Evolutionary conservation across 2,329 filamentous ascomycete species (phyloP), one percentile per base, ranked within the genome.

Genomic region (Trichoderma guizhouense): DNA sequence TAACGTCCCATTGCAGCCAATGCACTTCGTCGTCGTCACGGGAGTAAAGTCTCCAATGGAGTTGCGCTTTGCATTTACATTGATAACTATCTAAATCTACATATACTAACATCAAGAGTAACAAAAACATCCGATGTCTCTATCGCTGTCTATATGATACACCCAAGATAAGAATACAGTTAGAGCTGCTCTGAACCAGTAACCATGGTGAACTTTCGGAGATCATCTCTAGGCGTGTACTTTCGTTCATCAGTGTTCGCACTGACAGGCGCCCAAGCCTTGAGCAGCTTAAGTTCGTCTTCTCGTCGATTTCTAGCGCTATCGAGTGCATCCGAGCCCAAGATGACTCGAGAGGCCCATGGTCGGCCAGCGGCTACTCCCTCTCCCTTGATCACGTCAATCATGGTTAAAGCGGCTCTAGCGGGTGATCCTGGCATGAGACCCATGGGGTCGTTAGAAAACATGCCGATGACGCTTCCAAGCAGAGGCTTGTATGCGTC

Each of bases 251-350:
- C 74, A 0, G 77, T 78, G 63, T 72, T 76, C 9, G 69, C 61
- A 47, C 73, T 77, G 7, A 79, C 70, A n/a, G 75, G 72, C 51
- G 77, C 72, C 77, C 78, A 80, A 4, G 63, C 71, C 28, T 75
- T 71, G 8, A 76, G 18, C 8, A 78, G 66, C 51, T 71, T 57
- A 28, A 73, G 61, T 43, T 75, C 75, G 67, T 76, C 76, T 24
- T 74, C 67, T 53, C 72, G 75, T 58, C 75, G 79, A 70, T 73
- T 73, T 60, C 70, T 75, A 7, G 72, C 75, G n/a, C 69, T 75
- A 14, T 74, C 76, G 9, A 79, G 72, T 0, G 76, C 74, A 71
- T 82, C 81, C 7, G 75, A 76, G 1, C 81, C 81, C 4, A 82
- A 69, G 9, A 79, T 75, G 0, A 81, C 71, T 1, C 79, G 75